Percentiles rank a stretch among this genome's conserved stretches.
Evolutionary conservation across 257 asterid genomes (phyloP).

Genomic region (Petunia axillaris): DNA sequence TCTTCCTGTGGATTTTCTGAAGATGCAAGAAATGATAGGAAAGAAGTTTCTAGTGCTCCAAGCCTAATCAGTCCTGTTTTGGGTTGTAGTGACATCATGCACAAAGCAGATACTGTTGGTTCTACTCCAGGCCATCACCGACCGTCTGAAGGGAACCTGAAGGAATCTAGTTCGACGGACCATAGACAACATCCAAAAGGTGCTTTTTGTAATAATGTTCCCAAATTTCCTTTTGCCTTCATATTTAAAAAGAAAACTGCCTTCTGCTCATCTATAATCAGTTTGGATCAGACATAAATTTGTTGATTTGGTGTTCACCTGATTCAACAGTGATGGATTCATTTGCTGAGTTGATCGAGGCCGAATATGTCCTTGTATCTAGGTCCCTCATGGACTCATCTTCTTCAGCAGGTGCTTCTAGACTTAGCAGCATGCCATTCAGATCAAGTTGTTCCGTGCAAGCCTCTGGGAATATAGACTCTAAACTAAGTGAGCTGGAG

Average conservation of each 20-base stretch:
- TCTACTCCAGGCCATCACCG: constrained; percentile 31
- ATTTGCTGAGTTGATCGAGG: constrained; percentile 62
- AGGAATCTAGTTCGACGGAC: constrained; percentile 55
- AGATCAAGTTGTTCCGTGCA: constrained; percentile 57
- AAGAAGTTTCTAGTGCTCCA: constrained; percentile 45
- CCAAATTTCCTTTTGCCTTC: neutral
- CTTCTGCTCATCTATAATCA: constrained; percentile 17
- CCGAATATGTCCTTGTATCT: constrained; percentile 81
- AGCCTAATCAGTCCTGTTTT: neutral
- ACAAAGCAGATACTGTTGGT: constrained; percentile 38
- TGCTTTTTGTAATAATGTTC: constrained; percentile 30
- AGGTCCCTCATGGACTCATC: constrained; percentile 68
- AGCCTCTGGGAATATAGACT: constrained; percentile 41
- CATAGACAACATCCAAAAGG: constrained; percentile 53
- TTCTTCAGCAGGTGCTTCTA: constrained; percentile 58
- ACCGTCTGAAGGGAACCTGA: constrained; percentile 57
- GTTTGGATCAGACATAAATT: neutral
- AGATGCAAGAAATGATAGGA: constrained; percentile 50
- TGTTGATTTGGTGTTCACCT: constrained; percentile 34
- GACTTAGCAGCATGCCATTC: constrained; percentile 47
- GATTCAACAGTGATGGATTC: constrained; percentile 62
- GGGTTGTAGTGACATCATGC: constrained; percentile 24
- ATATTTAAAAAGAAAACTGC: neutral
- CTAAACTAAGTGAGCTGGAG: constrained; percentile 55
- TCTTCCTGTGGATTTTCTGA: constrained; percentile 64